Evolutionary conservation across 208 protist species (phyloP).

Genomic region (Wallacemonas rigidus): DNA sequence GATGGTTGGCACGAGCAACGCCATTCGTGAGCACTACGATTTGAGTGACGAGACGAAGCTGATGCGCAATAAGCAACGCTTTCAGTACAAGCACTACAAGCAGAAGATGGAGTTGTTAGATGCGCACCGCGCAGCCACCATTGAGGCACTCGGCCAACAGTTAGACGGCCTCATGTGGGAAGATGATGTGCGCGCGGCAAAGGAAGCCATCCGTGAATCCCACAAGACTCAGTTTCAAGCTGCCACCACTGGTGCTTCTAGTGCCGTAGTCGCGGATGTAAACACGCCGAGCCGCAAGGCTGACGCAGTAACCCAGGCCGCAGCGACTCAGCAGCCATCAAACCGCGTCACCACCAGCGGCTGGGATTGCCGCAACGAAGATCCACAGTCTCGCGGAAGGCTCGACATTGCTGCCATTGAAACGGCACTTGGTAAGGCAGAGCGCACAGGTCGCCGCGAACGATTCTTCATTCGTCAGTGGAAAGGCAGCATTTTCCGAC

Average conservation of each 20-base stretch:
- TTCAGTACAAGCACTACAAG: slow-evolving; percentile 46
- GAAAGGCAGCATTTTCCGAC: slow-evolving; percentile 44
- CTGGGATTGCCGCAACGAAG: slow-evolving; percentile 87
- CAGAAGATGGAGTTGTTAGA: slow-evolving; percentile 62
- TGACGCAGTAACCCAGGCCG: no score
- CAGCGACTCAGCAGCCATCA: not conserved
- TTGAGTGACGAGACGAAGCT: slow-evolving; percentile 80
- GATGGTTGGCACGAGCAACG: slow-evolving; percentile 60
- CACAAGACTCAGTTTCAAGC: slow-evolving; percentile 29
- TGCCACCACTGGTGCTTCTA: not conserved
- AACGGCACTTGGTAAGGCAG: slow-evolving; percentile 60
- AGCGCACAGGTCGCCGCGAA: slow-evolving; percentile 45
- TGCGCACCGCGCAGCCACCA: slow-evolving; percentile 67
- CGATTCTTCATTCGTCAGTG: slow-evolving; percentile 70
- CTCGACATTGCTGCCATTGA: slow-evolving; percentile 76
- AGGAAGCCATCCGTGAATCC: slow-evolving; percentile 81
- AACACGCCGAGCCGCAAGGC: not conserved
- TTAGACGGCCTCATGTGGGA: slow-evolving; percentile 80
- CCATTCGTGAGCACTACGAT: slow-evolving; percentile 76
- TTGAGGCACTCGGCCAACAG: slow-evolving; percentile 63
- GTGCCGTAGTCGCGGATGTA: not conserved
- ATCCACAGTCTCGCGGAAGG: slow-evolving; percentile 52
- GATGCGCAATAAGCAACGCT: slow-evolving; percentile 56
- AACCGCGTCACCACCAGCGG: slow-evolving; percentile 6
- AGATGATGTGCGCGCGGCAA: slow-evolving; percentile 69